A percentile compares a stretch with the other conserved stretches of the same genome.
phyloP scores from a whole-genome alignment of 352 stramenopile genomes.

The Phytophthora melonis region DNA sequence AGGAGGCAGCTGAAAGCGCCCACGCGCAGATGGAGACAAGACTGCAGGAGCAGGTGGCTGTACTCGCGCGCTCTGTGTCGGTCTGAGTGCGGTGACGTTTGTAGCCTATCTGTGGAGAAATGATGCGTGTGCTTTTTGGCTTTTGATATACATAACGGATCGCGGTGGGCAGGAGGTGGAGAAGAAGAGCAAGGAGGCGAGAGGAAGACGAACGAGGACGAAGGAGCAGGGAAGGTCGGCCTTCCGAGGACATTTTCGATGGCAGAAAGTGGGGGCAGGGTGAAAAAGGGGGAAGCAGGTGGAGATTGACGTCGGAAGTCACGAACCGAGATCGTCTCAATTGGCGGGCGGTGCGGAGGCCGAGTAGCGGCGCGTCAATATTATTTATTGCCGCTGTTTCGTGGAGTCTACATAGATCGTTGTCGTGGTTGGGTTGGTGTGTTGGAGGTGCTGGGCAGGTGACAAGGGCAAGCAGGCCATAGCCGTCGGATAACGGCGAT shows the following conservation, averaged over 20 bases:
- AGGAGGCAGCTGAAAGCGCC: slow-evolving; percentile 58
- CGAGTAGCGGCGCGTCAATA: slow-evolving; percentile 45
- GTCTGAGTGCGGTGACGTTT: slow-evolving; percentile 45
- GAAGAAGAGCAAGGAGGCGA: slow-evolving; percentile 20
- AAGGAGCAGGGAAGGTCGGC: slow-evolving; percentile 23
- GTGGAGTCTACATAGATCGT: slow-evolving; percentile 15
- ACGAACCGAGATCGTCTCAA: slow-evolving; percentile 19
- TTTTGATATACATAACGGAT: slow-evolving; percentile 45
- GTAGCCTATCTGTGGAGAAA: slow-evolving; percentile 42
- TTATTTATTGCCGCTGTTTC: slow-evolving; percentile 53
- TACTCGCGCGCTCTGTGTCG: slow-evolving; percentile 67
- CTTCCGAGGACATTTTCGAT: slow-evolving; percentile 41
- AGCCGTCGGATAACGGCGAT: neutral
- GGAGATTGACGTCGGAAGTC: slow-evolving; percentile 30
- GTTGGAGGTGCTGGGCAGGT: slow-evolving; percentile 6
- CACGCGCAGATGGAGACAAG: slow-evolving; percentile 70
- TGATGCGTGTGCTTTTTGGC: slow-evolving; percentile 40
- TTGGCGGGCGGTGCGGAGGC: slow-evolving; percentile 16
- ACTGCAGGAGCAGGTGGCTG: slow-evolving; percentile 75
- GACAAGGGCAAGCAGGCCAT: neutral
- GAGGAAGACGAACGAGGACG: slow-evolving; percentile 6
- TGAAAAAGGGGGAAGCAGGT: slow-evolving; percentile 6
- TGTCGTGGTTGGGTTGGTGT: neutral
- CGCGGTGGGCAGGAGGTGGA: slow-evolving; percentile 26
- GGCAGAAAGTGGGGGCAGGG: slow-evolving; percentile 38